Conservation (phyloP, 1,284 basidiomycete genomes). For the Boletus sp. region DNA sequence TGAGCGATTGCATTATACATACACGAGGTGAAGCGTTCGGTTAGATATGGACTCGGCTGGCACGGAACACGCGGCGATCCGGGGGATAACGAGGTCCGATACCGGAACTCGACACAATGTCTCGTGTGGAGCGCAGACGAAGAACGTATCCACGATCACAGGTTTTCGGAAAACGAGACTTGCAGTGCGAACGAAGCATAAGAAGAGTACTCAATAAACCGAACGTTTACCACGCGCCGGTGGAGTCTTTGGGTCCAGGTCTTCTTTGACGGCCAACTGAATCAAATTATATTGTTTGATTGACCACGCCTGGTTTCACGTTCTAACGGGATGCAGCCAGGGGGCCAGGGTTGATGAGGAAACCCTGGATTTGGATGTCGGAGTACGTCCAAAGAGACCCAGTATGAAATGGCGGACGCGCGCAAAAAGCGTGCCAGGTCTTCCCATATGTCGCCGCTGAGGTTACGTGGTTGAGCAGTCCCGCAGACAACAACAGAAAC, state of each 20-base stretch:
- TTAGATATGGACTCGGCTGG: conserved; percentile 26
- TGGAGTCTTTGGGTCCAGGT: conserved; percentile 31
- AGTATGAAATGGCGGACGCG: conserved; percentile 20
- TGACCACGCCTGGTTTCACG: conserved; percentile 10
- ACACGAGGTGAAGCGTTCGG: conserved; percentile 14
- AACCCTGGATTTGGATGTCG: conserved; percentile 22
- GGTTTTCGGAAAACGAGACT: conserved; percentile 13
- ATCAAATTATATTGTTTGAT: conserved; percentile 19
- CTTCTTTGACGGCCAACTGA: conserved; percentile 12
- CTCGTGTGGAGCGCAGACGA: conserved; percentile 2
- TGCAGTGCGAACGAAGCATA: conserved; percentile 1
- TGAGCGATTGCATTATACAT: conserved; percentile 9
- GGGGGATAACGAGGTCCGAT: conserved; percentile 24
- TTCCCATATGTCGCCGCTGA: conserved; percentile 19
- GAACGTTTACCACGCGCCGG: conserved; percentile 25
- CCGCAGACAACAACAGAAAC: conserved; percentile 19
- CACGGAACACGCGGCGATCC: conserved; percentile 15
- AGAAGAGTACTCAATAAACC: conserved; percentile 16
- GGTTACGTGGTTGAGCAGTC: conserved; percentile 12
- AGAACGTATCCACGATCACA: conserved; percentile 15
- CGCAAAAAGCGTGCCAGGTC: conserved; percentile 29
- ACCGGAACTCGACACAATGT: conserved; percentile 20
- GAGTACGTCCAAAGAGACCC: conserved; percentile 11
- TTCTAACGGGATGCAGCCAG: conserved; percentile 13
- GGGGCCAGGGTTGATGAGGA: conserved; percentile 22